These are phyloP conservation scores for Lepiota subincarnata DNA, from an alignment of 768 basidiomycete species.

Conservation along the genomic window DNA sequence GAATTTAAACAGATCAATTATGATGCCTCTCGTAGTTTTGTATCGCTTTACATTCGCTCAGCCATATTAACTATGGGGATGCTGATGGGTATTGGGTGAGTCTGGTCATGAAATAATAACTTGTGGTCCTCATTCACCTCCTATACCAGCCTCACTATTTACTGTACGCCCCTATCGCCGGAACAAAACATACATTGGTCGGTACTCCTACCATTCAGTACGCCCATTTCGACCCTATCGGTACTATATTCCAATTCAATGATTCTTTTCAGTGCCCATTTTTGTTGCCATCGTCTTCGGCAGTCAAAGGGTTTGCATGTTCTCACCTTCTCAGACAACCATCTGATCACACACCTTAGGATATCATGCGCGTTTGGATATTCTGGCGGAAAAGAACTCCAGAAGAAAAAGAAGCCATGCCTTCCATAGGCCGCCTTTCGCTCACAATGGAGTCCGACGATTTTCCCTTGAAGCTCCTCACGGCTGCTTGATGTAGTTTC, in stretches of 20 bases:
- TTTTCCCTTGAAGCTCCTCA: background rate
- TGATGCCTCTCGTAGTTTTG: background rate
- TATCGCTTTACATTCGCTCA: slow-evolving; percentile 9
- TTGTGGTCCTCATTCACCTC: background rate
- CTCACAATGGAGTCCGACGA: background rate
- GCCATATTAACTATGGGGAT: slow-evolving; percentile 3
- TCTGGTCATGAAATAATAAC: background rate
- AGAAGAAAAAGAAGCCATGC: slow-evolving; percentile 1
- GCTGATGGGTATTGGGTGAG: slow-evolving; percentile 4
- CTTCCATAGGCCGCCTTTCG: background rate
- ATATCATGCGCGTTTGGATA: slow-evolving; percentile 9
- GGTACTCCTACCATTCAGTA: slow-evolving; percentile 8
- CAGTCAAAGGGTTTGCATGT: slow-evolving; percentile 2
- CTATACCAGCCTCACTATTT: background rate
- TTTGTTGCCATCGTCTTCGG: slow-evolving; percentile 10
- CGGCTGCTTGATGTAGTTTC: no score
- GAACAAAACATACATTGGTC: background rate
- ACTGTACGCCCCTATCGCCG: background rate
- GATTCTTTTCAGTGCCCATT: background rate
- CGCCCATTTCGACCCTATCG: background rate
- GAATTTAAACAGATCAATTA: slow-evolving; percentile 5
- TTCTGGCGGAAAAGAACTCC: slow-evolving; percentile 7
- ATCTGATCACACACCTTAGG: background rate
- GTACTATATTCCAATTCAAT: background rate
- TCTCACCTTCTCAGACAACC: background rate